Base-by-base conservation (phyloP, 106 monocot genomes). In the Phalaenopsis aphrodite region DNA sequence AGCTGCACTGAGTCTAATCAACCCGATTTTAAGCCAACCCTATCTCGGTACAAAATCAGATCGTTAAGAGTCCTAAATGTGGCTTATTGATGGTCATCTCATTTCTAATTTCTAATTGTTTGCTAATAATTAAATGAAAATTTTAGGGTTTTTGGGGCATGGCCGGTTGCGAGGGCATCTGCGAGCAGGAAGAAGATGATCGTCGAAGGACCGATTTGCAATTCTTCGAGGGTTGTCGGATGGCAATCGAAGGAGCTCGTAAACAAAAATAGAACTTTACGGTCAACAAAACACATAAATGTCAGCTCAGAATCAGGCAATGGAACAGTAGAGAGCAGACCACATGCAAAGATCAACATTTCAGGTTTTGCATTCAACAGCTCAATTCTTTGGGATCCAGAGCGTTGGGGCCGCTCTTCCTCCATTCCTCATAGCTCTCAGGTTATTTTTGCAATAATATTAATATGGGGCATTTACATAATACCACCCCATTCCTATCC, bases 151-250 rank as follows among this genome's bases (percentile, higher is more conserved):
- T 89, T 95, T 36, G 95, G 91, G 81, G 82, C 87, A 55, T 95
- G 95, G 95, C 89, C 91, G 39, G 84, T 91, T 77, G 95, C 95
- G 14, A 85, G 79, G 81, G 75, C 91, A 84, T 91, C 91, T 41
- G 80, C 79, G 10, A 84, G 80, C 86, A 77, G 86, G 87, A 88
- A 83, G 79, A 78, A 83, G 10, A 90, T 95, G 55, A 75, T 78
- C 52, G 79, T 95, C 18, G 95, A 95, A 41, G 95, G 93, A 4
- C 95, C 95, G 36, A 30, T 91, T 17, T 95, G 95, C 56, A 77
- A 71, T 37, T 85, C 81, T 15, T 89, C 88, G 55, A 87, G 76
- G 73, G 89, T 95, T 0, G 23, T 88, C 3, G 93, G 93, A 11
- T 95, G 90, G 92, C 79, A 78, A 48, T 58, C 39, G 17, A 86